phyloP scores from a whole-genome alignment of 129 eudicot species.

The Flaveria trinervia region DNA sequence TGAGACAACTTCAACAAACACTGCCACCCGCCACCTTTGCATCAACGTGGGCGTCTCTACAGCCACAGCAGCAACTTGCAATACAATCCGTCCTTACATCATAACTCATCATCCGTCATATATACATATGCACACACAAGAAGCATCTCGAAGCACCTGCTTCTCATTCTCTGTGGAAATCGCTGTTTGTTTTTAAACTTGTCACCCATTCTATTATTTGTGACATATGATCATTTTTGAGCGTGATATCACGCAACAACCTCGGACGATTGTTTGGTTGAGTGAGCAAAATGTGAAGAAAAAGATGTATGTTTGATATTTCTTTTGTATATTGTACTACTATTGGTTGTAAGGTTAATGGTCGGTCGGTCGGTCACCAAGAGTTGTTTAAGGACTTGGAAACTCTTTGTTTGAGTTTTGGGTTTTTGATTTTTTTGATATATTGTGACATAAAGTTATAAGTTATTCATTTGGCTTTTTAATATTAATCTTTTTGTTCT shows the following conservation, averaged over 20 bases:
- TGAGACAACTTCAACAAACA: constrained; percentile 93
- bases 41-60: constrained; percentile 86
- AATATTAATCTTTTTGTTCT: not conserved
- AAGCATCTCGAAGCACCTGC: constrained; percentile 18
- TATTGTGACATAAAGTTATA: constrained; percentile 22
- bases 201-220: constrained; percentile 62
- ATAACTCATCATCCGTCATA: constrained; percentile 19
- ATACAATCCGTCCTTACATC: constrained; percentile 85
- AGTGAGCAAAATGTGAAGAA: constrained; percentile 47
- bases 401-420: constrained; percentile 66
- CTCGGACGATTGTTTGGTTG: constrained; percentile 49
- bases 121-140: constrained; percentile 9
- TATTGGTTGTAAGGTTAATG: constrained; percentile 37
- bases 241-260: constrained; percentile 43
- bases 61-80: constrained; percentile 93
- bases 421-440: constrained; percentile 34
- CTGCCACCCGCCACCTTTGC: constrained; percentile 81
- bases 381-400: constrained; percentile 30
- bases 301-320: constrained; percentile 20
- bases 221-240: constrained; percentile 41
- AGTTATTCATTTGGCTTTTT: not conserved
- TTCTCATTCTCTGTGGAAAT: constrained; percentile 19
- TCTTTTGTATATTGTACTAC: constrained; percentile 44
- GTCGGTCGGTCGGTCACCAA: constrained; percentile 16
- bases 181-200: constrained; percentile 31